Evolutionary conservation across 2,329 filamentous ascomycete genomes (phyloP).

Genomic region (Arthrobotrys entomopaga): DNA sequence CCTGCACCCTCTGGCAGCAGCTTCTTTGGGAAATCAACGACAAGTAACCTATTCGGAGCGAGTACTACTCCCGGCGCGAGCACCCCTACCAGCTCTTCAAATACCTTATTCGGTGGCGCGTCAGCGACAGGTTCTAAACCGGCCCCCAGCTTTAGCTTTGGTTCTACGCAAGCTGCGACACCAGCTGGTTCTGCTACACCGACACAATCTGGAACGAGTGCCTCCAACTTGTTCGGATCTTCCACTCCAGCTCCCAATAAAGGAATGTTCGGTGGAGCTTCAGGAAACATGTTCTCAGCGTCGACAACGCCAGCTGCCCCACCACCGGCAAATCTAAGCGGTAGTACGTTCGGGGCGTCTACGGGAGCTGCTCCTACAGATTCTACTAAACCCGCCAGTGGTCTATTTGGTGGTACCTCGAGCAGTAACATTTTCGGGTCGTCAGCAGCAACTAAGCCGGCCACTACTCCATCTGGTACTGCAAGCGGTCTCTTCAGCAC

Average conservation of each 20-base stretch:
- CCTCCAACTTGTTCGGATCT: conserved; percentile 42
- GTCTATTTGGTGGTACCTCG: conserved; percentile 28
- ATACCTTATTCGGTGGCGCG: conserved; percentile 21
- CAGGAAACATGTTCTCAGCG: conserved; percentile 24
- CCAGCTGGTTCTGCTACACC: conserved; percentile 38
- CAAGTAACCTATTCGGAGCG: conserved; percentile 21
- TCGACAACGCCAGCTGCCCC: conserved; percentile 47
- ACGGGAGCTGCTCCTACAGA: conserved; percentile 47
- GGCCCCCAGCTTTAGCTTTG: conserved; percentile 43
- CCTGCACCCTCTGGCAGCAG: conserved; percentile 22
- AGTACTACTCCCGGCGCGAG: conserved; percentile 46
- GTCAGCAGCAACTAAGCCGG: conserved; percentile 16
- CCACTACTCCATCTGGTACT: conserved; percentile 12
- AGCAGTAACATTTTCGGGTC: conserved; percentile 28
- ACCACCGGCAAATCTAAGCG: conserved; percentile 28
- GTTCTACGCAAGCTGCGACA: conserved; percentile 42
- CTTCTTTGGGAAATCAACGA: conserved; percentile 47
- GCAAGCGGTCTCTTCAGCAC: conserved; percentile 27
- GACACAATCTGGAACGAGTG: conserved; percentile 32
- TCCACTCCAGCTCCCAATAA: conserved; percentile 46
- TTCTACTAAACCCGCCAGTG: conserved; percentile 13
- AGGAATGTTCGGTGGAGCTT: conserved; percentile 6
- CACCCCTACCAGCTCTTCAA: conserved; percentile 32
- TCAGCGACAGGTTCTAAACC: conserved; percentile 25
- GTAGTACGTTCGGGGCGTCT: conserved; percentile 38